Percentiles rank a stretch among this genome's conserved stretches.
phyloP scores from a whole-genome alignment of 164 flowering plant species.

The Houttuynia cordata region DNA sequence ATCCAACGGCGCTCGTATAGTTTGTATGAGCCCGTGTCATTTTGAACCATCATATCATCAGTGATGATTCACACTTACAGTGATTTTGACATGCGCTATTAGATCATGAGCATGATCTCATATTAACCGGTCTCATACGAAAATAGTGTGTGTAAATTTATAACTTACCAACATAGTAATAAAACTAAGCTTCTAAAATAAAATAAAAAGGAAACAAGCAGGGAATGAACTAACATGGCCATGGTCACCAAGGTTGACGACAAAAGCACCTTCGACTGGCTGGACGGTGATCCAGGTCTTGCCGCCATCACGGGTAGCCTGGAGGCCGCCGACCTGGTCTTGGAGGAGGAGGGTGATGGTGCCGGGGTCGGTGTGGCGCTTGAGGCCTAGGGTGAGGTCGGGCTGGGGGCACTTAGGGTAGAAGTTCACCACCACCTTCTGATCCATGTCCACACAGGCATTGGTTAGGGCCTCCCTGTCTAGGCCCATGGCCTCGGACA shows the following conservation, averaged over 20 bases:
- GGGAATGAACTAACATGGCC: constrained; percentile 55
- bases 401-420: constrained; percentile 87
- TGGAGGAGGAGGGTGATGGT: constrained; percentile 75
- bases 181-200: too few species aligned
- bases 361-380: constrained; percentile 88
- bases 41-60: too few species aligned
- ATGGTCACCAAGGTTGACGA: constrained; percentile 84
- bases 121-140: too few species aligned
- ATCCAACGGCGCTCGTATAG: too few species aligned
- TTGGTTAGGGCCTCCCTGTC: constrained; percentile 64
- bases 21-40: too few species aligned
- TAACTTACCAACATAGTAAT: too few species aligned
- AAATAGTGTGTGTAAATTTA: too few species aligned
- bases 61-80: too few species aligned
- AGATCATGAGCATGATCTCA: too few species aligned
- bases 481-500: constrained; percentile 77
- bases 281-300: constrained; percentile 82
- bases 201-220: too few species aligned
- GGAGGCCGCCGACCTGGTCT: constrained; percentile 81
- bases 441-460: constrained; percentile 88
- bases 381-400: constrained; percentile 76
- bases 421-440: constrained; percentile 67
- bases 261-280: constrained; percentile 72
- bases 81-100: too few species aligned
- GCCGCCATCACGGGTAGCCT: constrained; percentile 74